phyloP scores from a whole-genome alignment of 768 basidiomycete species.

The Kwoniella newhampshirensis region DNA sequence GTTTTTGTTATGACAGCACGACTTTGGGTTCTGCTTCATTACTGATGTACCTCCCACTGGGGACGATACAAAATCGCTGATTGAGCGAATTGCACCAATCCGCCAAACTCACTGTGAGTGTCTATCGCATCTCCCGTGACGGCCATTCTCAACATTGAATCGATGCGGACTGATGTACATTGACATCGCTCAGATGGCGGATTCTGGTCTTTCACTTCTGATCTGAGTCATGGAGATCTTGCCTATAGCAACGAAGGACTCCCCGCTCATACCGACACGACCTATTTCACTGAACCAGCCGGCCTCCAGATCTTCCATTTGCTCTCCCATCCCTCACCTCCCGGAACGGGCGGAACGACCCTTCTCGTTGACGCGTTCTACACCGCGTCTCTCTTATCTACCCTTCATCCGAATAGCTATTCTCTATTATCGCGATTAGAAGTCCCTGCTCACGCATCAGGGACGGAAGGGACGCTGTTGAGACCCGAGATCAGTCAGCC shows the following conservation, averaged over 20 bases:
- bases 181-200: slow-evolving; percentile 66
- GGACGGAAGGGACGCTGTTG: slow-evolving; percentile 59
- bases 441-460: slow-evolving; percentile 84
- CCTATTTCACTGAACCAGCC: slow-evolving; percentile 84
- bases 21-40: slow-evolving; percentile 85
- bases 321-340: slow-evolving; percentile 63
- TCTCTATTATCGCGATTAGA: slow-evolving; percentile 65
- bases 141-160: no score
- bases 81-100: slow-evolving; percentile 77
- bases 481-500: slow-evolving; percentile 66
- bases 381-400: slow-evolving; percentile 74
- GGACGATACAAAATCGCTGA: slow-evolving; percentile 78
- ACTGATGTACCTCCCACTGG: slow-evolving; percentile 74
- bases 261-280: slow-evolving; percentile 76
- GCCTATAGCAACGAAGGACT: slow-evolving; percentile 89
- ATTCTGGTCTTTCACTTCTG: slow-evolving; percentile 96
- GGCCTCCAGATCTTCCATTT: slow-evolving; percentile 97
- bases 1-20: slow-evolving; percentile 59
- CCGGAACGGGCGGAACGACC: slow-evolving; percentile 78
- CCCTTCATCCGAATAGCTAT: slow-evolving; percentile 71
- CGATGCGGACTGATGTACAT: neutral
- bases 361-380: slow-evolving; percentile 97
- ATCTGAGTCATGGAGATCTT: slow-evolving; percentile 85
- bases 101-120: slow-evolving; percentile 74
- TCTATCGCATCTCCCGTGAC: neutral